Conservation (phyloP, 768 basidiomycete species). For the Trametes cubensis region DNA sequence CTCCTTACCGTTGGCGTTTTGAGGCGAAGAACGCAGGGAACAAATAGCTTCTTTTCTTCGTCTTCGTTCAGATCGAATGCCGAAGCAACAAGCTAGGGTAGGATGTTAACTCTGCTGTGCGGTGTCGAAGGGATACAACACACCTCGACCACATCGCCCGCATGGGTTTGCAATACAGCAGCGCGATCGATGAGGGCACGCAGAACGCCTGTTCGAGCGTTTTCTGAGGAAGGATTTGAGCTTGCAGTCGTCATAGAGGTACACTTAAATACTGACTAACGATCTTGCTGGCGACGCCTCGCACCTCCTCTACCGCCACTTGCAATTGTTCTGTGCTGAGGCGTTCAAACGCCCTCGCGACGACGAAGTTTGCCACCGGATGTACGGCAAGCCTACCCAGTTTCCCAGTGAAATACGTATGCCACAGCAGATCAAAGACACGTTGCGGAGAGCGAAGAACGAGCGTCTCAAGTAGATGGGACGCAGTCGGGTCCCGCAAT, state of each 20-base stretch:
- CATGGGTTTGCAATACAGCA: slow-evolving; percentile 48
- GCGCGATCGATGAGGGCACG: slow-evolving; percentile 75
- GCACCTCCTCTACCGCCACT: slow-evolving; percentile 61
- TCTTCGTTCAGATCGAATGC: slow-evolving; percentile 58
- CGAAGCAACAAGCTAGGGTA: slow-evolving; percentile 55
- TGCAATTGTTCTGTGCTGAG: slow-evolving; percentile 57
- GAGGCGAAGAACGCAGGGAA: slow-evolving; percentile 69
- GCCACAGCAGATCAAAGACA: slow-evolving; percentile 74
- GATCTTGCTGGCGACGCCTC: slow-evolving; percentile 55
- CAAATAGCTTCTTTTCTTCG: slow-evolving; percentile 55
- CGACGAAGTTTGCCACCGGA: slow-evolving; percentile 93
- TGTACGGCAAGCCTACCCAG: slow-evolving; percentile 76
- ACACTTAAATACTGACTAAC: slow-evolving; percentile 59
- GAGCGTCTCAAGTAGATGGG: slow-evolving; percentile 86
- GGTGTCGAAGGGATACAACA: slow-evolving; percentile 22
- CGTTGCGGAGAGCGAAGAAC: slow-evolving; percentile 60
- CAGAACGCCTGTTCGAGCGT: slow-evolving; percentile 75
- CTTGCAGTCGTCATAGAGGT: background rate
- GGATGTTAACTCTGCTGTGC: background rate
- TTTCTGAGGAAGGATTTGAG: slow-evolving; percentile 43
- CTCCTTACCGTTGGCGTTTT: slow-evolving; percentile 49
- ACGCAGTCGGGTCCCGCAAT: slow-evolving; percentile 84
- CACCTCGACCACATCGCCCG: slow-evolving; percentile 60
- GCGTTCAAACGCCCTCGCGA: slow-evolving; percentile 76
- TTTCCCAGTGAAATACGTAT: slow-evolving; percentile 74